Percentiles rank a stretch among this genome's conserved stretches.
Conservation (phyloP, 2,329 filamentous ascomycete genomes). For the Aspergillaceae sp. region DNA sequence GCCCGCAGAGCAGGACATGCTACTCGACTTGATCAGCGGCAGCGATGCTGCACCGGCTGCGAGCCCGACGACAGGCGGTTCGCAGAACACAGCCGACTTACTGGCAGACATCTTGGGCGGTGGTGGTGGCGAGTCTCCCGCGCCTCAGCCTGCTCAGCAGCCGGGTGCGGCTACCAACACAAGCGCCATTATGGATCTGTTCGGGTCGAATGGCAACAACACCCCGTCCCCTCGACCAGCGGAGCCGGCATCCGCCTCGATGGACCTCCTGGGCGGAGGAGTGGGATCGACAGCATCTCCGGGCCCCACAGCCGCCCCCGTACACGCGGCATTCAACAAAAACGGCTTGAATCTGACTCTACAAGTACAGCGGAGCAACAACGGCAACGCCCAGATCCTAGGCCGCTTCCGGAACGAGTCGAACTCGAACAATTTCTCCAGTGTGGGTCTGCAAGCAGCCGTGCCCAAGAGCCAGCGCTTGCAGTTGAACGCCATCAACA, state of each 20-base stretch:
- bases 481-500: constrained; percentile 83
- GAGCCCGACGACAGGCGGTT: constrained; percentile 47
- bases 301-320: constrained; percentile 37
- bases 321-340: constrained; percentile 71
- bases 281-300: constrained; percentile 44
- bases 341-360: constrained; percentile 76
- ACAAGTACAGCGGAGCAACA: constrained; percentile 65
- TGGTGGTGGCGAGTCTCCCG: constrained; percentile 51
- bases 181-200: constrained; percentile 84
- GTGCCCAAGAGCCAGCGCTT: constrained; percentile 95
- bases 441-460: constrained; percentile 81
- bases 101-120: constrained; percentile 87
- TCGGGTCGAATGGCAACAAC: constrained; percentile 44
- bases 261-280: constrained; percentile 24
- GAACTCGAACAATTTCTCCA: constrained; percentile 55
- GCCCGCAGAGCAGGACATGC: constrained; percentile 80
- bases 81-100: constrained; percentile 71
- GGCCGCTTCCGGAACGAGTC: constrained; percentile 77
- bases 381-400: constrained; percentile 66
- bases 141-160: constrained; percentile 47
- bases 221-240: constrained; percentile 42
- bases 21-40: constrained; percentile 87
- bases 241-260: constrained; percentile 36
- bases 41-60: constrained; percentile 53
- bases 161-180: constrained; percentile 44